These are phyloP conservation scores for Albizia julibrissin DNA, from an alignment of 306 rosid genomes.

Conservation along the genomic window DNA sequence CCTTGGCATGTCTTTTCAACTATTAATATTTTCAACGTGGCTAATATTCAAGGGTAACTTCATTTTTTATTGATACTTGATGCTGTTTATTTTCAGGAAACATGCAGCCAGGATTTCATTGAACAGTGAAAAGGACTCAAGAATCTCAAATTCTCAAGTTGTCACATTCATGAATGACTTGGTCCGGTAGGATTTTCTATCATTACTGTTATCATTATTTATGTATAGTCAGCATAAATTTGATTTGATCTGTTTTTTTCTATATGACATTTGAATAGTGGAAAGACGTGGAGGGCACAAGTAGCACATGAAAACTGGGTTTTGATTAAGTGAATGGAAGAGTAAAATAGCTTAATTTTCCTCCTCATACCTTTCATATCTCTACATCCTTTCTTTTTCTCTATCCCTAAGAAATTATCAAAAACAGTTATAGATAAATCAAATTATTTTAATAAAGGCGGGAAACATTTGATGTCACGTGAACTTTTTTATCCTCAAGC, in stretches of 20 bases:
- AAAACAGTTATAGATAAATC: background rate
- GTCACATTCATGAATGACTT: slow-evolving; percentile 53
- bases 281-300: background rate
- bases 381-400: background rate
- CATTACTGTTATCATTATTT: background rate
- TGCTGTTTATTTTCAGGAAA: slow-evolving; percentile 62
- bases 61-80: background rate
- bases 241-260: background rate
- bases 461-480: background rate
- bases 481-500: slow-evolving; percentile 15
- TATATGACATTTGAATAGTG: background rate
- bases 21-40: background rate
- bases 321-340: slow-evolving; percentile 14
- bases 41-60: background rate
- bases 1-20: background rate
- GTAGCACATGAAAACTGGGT: background rate
- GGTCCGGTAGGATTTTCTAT: slow-evolving; percentile 54
- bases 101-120: slow-evolving; percentile 45
- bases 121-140: slow-evolving; percentile 46
- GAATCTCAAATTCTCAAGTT: slow-evolving; percentile 55
- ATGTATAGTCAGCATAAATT: slow-evolving; percentile 12
- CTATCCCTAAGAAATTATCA: slow-evolving; percentile 17
- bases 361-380: background rate
- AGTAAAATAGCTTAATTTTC: slow-evolving; percentile 14
- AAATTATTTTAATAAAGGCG: background rate